phyloP scores from a whole-genome alignment of 2,329 filamentous ascomycete species.

The Rutstroemia sp. region DNA sequence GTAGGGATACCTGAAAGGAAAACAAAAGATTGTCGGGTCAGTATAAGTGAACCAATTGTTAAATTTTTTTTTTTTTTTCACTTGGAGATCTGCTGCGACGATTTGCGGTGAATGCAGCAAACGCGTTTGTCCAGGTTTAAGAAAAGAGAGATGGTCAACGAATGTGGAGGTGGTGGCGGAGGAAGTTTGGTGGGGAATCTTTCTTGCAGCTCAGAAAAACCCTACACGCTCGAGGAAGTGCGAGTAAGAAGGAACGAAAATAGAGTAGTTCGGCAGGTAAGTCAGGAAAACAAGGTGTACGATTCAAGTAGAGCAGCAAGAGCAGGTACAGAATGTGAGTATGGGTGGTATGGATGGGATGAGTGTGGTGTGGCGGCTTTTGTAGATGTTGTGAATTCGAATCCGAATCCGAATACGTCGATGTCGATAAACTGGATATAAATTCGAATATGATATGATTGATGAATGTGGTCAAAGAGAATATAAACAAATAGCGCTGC shows the following conservation, averaged over 20 bases:
- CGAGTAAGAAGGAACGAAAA: background rate
- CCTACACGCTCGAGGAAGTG: background rate
- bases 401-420: background rate
- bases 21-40: conserved; percentile 3
- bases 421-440: background rate
- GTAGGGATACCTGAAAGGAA: conserved; percentile 1
- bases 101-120: conserved; percentile 6
- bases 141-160: conserved; percentile 1
- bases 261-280: background rate
- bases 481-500: background rate
- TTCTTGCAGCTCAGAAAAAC: conserved; percentile 1
- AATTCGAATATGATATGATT: background rate
- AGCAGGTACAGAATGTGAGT: no score
- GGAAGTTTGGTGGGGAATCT: conserved; percentile 6
- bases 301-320: no score
- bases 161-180: conserved; percentile 8
- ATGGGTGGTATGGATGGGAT: no score
- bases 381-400: background rate
- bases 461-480: background rate
- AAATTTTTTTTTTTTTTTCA: background rate
- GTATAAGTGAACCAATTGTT: background rate
- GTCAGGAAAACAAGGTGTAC: no score
- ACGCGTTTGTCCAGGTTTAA: background rate
- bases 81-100: background rate
- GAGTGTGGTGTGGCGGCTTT: no score